phyloP scores from a whole-genome alignment of 2,329 filamentous ascomycete species.

The Nannizzia gypsea region DNA sequence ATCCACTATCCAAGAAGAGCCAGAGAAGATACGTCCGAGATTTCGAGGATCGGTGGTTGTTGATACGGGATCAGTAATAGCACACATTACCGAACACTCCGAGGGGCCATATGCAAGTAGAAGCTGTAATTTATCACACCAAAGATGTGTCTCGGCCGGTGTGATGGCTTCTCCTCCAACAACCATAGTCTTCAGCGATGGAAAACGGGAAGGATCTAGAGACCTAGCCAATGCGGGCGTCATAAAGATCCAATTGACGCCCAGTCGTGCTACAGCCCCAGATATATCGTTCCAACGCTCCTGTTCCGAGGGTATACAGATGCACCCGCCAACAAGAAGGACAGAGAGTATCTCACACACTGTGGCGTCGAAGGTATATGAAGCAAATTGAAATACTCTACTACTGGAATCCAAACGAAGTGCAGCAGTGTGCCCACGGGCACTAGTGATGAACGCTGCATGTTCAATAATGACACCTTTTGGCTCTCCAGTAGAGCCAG shows the following conservation, averaged over 20 bases:
- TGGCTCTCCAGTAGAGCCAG: conserved; percentile 14
- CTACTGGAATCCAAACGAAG: conserved; percentile 30
- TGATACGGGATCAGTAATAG: not conserved
- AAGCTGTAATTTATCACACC: conserved; percentile 22
- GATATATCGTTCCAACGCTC: conserved; percentile 35
- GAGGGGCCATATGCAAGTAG: conserved; percentile 26
- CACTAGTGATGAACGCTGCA: conserved; percentile 37
- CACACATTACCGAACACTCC: conserved; percentile 8
- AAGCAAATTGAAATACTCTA: conserved; percentile 64
- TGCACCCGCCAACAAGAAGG: conserved; percentile 26
- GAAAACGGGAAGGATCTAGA: conserved; percentile 26
- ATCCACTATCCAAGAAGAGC: conserved; percentile 19
- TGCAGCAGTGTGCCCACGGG: conserved; percentile 32
- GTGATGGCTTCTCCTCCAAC: conserved; percentile 20
- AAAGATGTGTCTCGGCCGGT: conserved; percentile 16
- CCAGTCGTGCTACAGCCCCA: conserved; percentile 35
- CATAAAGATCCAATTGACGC: conserved; percentile 42
- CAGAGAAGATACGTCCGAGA: conserved; percentile 11
- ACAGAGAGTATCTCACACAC: conserved; percentile 66
- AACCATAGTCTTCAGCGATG: conserved; percentile 27
- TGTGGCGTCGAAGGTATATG: conserved; percentile 79
- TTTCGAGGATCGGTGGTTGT: conserved; percentile 7
- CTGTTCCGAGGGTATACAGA: conserved; percentile 33
- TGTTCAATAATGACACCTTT: conserved; percentile 15
- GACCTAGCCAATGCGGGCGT: conserved; percentile 43